Percentiles rank a stretch among this genome's conserved stretches.
phyloP scores from a whole-genome alignment of 1,139 yeast species.

The Meyerozyma carpophila region DNA sequence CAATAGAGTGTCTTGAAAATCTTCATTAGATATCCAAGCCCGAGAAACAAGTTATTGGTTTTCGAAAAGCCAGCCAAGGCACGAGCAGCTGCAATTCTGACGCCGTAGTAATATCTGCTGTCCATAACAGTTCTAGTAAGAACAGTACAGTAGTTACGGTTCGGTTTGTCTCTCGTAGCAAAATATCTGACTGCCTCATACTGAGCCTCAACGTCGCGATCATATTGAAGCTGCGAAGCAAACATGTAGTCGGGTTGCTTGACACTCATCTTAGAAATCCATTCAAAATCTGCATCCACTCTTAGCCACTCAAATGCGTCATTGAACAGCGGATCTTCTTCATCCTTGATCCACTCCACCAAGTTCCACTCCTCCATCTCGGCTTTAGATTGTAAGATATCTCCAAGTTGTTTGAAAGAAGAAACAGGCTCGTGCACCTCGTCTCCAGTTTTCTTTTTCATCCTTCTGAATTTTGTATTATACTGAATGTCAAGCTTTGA shows the following conservation, averaged over 20 bases:
- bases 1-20: slow-evolving; percentile 72
- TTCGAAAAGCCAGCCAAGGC: slow-evolving; percentile 69
- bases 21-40: slow-evolving; percentile 64
- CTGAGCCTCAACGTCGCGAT: slow-evolving; percentile 95
- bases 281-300: slow-evolving; percentile 94
- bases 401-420: slow-evolving; percentile 67
- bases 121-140: slow-evolving; percentile 81
- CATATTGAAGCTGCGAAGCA: slow-evolving; percentile 89
- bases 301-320: slow-evolving; percentile 98
- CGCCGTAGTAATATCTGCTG: slow-evolving; percentile 79
- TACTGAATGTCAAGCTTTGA: slow-evolving; percentile 91
- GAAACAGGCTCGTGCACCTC: slow-evolving; percentile 35
- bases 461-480: slow-evolving; percentile 82
- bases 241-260: slow-evolving; percentile 95
- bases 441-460: slow-evolving; percentile 47
- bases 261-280: slow-evolving; percentile 81
- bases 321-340: slow-evolving; percentile 59
- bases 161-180: slow-evolving; percentile 53
- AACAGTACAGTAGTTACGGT: slow-evolving; percentile 66
- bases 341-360: slow-evolving; percentile 66
- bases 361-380: slow-evolving; percentile 73
- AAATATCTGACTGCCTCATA: slow-evolving; percentile 76
- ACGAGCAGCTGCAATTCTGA: slow-evolving; percentile 79
- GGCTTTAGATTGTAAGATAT: slow-evolving; percentile 54
- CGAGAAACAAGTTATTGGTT: slow-evolving; percentile 59